Evolutionary conservation across 75 land plant species (phyloP).

Genomic region (Gnetum montanum): DNA sequence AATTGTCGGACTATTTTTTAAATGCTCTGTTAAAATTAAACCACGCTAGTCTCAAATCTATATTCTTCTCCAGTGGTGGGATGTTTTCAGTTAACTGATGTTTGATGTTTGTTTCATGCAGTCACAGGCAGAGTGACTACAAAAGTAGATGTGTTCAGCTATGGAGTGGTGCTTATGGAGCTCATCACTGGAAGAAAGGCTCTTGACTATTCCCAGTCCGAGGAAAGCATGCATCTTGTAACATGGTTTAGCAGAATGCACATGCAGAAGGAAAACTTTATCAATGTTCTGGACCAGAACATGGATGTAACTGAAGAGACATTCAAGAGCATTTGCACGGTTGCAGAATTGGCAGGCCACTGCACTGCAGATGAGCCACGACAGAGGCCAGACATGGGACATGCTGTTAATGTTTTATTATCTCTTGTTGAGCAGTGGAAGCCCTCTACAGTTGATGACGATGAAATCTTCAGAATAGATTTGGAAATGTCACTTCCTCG

Average conservation of each 20-base stretch:
- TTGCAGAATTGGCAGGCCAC: constrained; percentile 49
- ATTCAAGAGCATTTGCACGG: constrained; percentile 20
- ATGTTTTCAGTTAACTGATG: too few species aligned
- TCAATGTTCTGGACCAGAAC: constrained; percentile 34
- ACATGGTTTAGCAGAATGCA: constrained; percentile 71
- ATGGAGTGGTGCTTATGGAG: constrained; percentile 87
- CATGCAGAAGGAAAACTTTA: constrained; percentile 39
- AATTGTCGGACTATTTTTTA: too few species aligned
- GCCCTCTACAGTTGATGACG: constrained; percentile 25
- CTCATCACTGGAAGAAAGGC: constrained; percentile 70
- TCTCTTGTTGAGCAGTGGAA: constrained; percentile 55
- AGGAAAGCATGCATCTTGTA: constrained; percentile 74
- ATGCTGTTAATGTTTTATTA: constrained; percentile 49
- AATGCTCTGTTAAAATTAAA: too few species aligned
- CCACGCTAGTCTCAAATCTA: too few species aligned
- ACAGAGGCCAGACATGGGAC: constrained; percentile 54
- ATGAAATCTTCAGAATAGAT: constrained; percentile 31
- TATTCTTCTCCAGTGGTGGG: too few species aligned
- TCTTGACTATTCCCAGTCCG: constrained; percentile 60
- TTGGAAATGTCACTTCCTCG: constrained; percentile 21
- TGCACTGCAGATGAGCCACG: constrained; percentile 47
- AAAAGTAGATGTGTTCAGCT: constrained; percentile 82
- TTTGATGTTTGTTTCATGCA: too few species aligned
- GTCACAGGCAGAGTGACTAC: constrained; percentile 78
- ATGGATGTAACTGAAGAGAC: constrained; percentile 28